Evolutionary conservation across 2,329 filamentous ascomycete genomes (phyloP), one percentile per base, ranked within the genome.

Genomic region (Ascochyta fabae): DNA sequence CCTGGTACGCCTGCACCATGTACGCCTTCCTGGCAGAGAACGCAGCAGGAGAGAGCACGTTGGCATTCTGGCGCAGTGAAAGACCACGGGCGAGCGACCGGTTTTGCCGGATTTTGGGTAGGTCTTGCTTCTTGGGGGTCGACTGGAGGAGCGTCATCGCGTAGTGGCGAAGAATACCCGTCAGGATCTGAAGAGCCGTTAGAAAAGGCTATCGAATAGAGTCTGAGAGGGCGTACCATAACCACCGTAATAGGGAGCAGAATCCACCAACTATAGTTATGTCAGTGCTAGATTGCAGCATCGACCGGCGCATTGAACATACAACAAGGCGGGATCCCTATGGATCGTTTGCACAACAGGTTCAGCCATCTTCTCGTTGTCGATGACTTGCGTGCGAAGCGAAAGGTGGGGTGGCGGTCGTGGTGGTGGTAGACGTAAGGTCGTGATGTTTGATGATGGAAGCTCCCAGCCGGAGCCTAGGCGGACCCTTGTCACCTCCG

Each of bases 261-360:
- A 78, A 99, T 99, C 95, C 95, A 99, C 84, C 97, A 98, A 81
- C 95, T 99, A 70, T 50, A 57, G 19, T 49, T 49, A 51, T 60
- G 50, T 75, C 48, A 75, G 69, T 61, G 35, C 38, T 56, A 29
- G 27, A 29, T 52, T 29, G 15, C 45, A 26, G 24, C 16, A 9
- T 33, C 27, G 19, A n/a, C 19, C 19, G 29, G 35, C 46, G 31
- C 50, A 31, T 33, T 33, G 42, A 48, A 78, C 91, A 74, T 82
- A 98, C 95, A 99, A 96, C 64, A 99, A 84, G 79, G 96, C 93
- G 72, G 95, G 94, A 89, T 99, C 96, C 86, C 95, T 81, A 81
- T 96, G 90, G 86, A 99, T 97, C 82, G 92, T 95, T 83, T 99
- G 95, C 67, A 91, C 88, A 64, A 90, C 85, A 65, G 89, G 83